Evolutionary conservation across 306 rosid genomes (phyloP).

Genomic region (Prinsepia uniflora): DNA sequence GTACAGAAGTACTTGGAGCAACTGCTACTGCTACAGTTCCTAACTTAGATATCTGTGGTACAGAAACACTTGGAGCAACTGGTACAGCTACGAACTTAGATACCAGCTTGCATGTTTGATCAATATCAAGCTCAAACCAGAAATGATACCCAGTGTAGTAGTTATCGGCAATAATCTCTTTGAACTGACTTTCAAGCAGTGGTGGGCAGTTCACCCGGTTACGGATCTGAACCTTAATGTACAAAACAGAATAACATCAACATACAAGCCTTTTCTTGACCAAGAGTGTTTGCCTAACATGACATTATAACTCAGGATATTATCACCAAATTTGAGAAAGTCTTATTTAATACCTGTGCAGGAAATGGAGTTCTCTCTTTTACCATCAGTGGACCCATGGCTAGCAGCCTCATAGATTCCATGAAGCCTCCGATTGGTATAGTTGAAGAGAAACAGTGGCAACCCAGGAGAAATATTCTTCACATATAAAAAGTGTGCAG

Average conservation of each 20-base stretch:
- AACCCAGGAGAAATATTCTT: constrained; percentile 73
- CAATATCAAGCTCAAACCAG: constrained; percentile 83
- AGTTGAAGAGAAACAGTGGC: constrained; percentile 87
- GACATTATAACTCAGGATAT: background rate
- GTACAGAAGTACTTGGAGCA: constrained; percentile 32
- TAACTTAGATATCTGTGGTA: constrained; percentile 33
- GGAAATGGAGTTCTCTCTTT: constrained; percentile 67
- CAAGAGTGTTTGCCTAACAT: background rate
- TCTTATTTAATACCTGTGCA: constrained; percentile 58
- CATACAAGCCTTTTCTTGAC: constrained; percentile 1
- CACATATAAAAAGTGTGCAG: constrained; percentile 62
- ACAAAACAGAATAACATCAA: constrained; percentile 10
- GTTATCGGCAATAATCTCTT: constrained; percentile 49
- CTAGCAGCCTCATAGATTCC: constrained; percentile 82
- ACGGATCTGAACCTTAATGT: constrained; percentile 51
- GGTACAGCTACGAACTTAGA: constrained; percentile 45
- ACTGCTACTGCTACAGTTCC: constrained; percentile 40
- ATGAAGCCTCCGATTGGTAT: constrained; percentile 63
- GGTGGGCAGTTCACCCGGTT: constrained; percentile 59
- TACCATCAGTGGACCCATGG: constrained; percentile 55
- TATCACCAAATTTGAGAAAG: constrained; percentile 14
- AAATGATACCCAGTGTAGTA: constrained; percentile 47
- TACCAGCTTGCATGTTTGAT: constrained; percentile 52
- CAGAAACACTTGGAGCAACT: constrained; percentile 27
- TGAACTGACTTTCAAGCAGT: constrained; percentile 58